A percentile compares a stretch with the other conserved stretches of the same genome.
Conservation (phyloP, 441 rosid species). For the Erysimum pusillum region DNA sequence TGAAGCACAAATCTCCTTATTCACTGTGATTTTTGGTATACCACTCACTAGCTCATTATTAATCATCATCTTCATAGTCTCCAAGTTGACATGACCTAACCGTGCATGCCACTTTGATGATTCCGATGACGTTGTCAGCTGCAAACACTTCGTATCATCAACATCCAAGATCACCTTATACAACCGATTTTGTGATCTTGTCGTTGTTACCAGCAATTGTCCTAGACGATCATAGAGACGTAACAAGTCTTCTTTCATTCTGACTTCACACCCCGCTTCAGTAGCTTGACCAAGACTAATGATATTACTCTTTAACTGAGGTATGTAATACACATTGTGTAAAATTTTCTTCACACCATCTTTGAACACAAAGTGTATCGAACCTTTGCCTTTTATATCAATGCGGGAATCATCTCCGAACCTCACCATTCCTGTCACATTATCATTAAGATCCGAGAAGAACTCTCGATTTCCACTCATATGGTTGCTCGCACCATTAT, state of each 20-base stretch:
- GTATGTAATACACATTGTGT: not conserved
- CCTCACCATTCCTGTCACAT: not conserved
- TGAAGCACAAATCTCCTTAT: not conserved
- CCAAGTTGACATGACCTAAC: not conserved
- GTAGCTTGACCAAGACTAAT: not conserved
- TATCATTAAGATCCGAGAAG: not conserved
- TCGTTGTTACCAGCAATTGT: not conserved
- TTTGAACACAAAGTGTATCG: accelerated
- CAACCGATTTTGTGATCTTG: not conserved
- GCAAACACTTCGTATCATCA: not conserved
- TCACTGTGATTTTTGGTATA: accelerated
- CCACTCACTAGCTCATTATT: not conserved
- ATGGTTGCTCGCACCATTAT: not conserved
- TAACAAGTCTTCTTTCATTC: not conserved
- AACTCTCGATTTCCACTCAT: not conserved
- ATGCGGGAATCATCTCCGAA: not conserved
- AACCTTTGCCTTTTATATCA: not conserved
- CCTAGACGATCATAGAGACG: not conserved
- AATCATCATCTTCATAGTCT: not conserved
- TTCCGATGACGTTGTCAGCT: not conserved
- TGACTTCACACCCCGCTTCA: not conserved
- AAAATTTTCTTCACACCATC: too few species aligned
- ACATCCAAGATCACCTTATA: not conserved
- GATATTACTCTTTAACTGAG: not conserved
- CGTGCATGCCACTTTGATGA: not conserved